Conservation (phyloP, 257 asterid genomes). For the Scutellaria galericulata region DNA sequence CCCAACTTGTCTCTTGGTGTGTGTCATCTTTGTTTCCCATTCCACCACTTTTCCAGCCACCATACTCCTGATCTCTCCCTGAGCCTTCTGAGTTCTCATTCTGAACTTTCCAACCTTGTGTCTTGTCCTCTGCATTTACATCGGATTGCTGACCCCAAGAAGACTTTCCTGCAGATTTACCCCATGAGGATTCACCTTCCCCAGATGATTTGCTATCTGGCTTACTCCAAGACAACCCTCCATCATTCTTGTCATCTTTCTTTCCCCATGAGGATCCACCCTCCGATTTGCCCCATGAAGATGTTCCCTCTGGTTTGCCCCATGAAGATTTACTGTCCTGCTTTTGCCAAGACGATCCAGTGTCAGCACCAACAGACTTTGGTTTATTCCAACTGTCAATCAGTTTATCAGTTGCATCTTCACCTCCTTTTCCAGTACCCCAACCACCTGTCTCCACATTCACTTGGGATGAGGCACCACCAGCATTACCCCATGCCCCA, state of each 20-base stretch:
- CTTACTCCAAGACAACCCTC: constrained; percentile 40
- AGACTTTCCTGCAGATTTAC: constrained; percentile 39
- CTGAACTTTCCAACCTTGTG: constrained; percentile 30
- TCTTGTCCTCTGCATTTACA: constrained; percentile 27
- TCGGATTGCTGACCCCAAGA: constrained; percentile 43
- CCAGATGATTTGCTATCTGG: constrained; percentile 29
- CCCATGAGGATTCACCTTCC: constrained; percentile 42
- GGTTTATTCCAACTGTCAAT: constrained; percentile 43
- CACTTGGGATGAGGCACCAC: constrained; percentile 32
- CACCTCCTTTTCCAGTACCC: constrained; percentile 35
- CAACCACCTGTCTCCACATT: constrained; percentile 38
- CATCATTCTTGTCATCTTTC: constrained; percentile 34
- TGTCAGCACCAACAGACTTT: constrained; percentile 42
- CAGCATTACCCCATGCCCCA: constrained; percentile 38
- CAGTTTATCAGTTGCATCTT: constrained; percentile 34
- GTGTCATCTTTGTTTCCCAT: constrained; percentile 37
- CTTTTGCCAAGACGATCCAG: constrained; percentile 47
- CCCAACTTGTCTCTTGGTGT: constrained; percentile 49
- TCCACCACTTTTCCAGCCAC: constrained; percentile 38
- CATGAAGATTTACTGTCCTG: constrained; percentile 41
- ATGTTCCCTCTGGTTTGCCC: constrained; percentile 28
- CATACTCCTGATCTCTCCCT: constrained; percentile 42
- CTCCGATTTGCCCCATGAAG: constrained; percentile 42
- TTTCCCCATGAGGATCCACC: constrained; percentile 50
- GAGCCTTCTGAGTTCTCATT: constrained; percentile 6